phyloP scores from a whole-genome alignment of 495 filamentous ascomycete genomes.

The Neurospora tetrasperma region DNA sequence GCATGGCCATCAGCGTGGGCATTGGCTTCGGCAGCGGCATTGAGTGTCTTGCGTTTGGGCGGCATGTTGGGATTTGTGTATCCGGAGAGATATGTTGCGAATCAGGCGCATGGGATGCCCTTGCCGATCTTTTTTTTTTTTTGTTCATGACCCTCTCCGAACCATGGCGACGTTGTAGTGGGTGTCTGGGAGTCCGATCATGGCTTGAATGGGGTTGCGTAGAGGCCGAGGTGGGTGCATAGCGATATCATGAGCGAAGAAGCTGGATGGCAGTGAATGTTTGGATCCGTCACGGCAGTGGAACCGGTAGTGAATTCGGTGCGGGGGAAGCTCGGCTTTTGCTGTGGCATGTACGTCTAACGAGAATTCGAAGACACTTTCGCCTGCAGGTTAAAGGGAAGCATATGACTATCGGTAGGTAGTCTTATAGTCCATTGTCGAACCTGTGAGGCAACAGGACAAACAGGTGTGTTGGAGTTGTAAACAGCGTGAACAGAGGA shows the following conservation, averaged over 20 bases:
- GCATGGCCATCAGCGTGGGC: not conserved
- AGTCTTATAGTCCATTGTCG: not conserved
- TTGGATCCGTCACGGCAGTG: not conserved
- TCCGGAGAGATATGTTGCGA: not conserved
- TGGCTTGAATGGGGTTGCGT: not conserved
- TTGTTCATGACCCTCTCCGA: not conserved
- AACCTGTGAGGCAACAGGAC: not conserved
- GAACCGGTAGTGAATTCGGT: not conserved
- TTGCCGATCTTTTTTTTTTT: not conserved
- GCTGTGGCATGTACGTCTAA: not conserved
- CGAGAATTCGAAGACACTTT: too few relatives aligned
- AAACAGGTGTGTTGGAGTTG: not conserved
- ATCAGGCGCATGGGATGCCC: not conserved
- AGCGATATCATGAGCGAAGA: not conserved
- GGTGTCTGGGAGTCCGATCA: not conserved
- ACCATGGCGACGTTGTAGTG: not conserved
- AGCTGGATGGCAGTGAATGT: not conserved
- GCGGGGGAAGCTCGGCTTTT: not conserved
- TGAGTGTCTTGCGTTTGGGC: conserved; percentile 13
- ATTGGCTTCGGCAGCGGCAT: conserved; percentile 4
- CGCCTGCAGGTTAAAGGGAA: too few relatives aligned
- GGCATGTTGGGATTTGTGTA: conserved; percentile 8
- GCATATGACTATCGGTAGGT: too few relatives aligned
- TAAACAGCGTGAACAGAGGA: not conserved
- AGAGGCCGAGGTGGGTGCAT: not conserved